phyloP scores from a whole-genome alignment of 805 yeast species.

The Saccharomycopsis olivae region DNA sequence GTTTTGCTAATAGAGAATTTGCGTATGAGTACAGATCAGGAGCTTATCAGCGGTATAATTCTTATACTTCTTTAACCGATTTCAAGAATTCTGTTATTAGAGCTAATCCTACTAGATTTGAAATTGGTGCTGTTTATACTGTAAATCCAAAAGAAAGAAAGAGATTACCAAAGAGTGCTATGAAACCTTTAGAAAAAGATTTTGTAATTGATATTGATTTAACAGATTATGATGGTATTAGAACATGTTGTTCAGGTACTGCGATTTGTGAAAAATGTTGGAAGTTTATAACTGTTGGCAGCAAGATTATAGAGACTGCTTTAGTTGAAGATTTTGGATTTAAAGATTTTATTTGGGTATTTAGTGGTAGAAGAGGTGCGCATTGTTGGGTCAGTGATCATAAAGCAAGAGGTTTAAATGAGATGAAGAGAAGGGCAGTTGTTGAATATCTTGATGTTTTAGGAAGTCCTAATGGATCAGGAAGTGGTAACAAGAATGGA shows the following conservation, averaged over 20 bases:
- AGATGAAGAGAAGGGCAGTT: conserved; percentile 62
- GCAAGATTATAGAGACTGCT: conserved; percentile 60
- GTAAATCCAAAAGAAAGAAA: conserved; percentile 83
- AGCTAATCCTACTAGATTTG: conserved; percentile 83
- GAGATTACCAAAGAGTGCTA: conserved; percentile 58
- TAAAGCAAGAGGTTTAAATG: conserved; percentile 67
- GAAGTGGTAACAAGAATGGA: conserved; percentile 32
- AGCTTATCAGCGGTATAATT: conserved; percentile 82
- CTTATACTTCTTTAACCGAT: conserved; percentile 55
- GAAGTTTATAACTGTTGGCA: conserved; percentile 82
- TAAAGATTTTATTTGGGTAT: conserved; percentile 82
- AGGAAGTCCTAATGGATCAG: conserved; percentile 24
- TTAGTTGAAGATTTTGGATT: conserved; percentile 85
- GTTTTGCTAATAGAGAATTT: conserved; percentile 83
- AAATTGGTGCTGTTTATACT: conserved; percentile 85
- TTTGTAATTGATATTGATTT: conserved; percentile 94
- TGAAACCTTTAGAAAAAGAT: conserved; percentile 79
- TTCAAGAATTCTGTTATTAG: conserved; percentile 67
- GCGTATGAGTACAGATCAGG: conserved; percentile 86
- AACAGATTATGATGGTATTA: conserved; percentile 88
- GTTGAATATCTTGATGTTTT: conserved; percentile 78
- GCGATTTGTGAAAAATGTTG: conserved; percentile 84
- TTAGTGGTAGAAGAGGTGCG: conserved; percentile 97
- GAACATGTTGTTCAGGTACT: conserved; percentile 89
- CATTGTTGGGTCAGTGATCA: conserved; percentile 96